phyloP scores from a whole-genome alignment of 2,329 filamentous ascomycete genomes.

The Fusarium nodosum region DNA sequence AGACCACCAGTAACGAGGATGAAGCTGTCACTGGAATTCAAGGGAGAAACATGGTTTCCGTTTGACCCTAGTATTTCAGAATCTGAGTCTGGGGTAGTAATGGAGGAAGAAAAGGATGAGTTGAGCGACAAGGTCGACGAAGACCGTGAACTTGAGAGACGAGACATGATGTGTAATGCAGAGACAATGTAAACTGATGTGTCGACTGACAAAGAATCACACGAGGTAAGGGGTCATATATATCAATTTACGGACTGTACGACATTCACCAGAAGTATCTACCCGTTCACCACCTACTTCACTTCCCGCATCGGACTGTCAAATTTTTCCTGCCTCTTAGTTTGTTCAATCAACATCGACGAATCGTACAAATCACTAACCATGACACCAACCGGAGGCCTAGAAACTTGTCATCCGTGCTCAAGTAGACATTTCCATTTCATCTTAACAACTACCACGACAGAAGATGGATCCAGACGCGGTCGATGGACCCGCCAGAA shows the following conservation, averaged over 20 bases:
- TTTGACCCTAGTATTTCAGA: neutral
- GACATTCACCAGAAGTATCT: neutral
- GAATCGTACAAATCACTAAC: neutral
- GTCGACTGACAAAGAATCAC: too few relatives aligned
- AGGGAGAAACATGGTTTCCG: neutral
- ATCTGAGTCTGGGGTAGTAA: constrained; percentile 6
- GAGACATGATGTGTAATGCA: constrained; percentile 1
- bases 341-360: neutral
- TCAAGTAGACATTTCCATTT: neutral
- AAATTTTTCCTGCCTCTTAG: neutral
- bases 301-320: neutral
- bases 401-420: neutral
- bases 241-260: neutral
- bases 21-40: constrained; percentile 40
- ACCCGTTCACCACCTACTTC: neutral
- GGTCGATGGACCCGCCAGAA: neutral
- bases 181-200: neutral
- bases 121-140: constrained; percentile 5
- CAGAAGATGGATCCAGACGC: neutral
- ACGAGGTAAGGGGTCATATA: neutral
- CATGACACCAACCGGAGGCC: neutral
- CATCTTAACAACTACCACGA: neutral
- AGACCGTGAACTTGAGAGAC: neutral
- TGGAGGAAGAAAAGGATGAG: neutral
- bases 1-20: constrained; percentile 67